Percentiles rank a stretch among this genome's conserved stretches.
Conservation (phyloP, 2,329 filamentous ascomycete genomes). For the Penicillium verrucosum region DNA sequence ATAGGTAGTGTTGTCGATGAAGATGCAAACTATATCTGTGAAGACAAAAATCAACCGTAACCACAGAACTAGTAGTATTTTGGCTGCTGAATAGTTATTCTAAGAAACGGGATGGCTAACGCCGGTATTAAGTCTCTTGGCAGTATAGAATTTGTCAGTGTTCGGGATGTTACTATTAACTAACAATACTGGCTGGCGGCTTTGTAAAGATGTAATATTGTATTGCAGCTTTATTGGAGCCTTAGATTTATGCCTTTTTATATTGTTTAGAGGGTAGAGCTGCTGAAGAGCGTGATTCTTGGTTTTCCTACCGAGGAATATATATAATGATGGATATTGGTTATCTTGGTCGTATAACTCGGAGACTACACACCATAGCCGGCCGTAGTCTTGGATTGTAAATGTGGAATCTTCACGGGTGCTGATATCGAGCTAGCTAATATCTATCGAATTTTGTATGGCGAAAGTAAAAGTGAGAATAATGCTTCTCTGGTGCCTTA, state of each 20-base stretch:
- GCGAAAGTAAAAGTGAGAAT: background rate
- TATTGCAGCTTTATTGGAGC: conserved; percentile 5
- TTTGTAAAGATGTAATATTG: conserved; percentile 3
- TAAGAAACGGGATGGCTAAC: background rate
- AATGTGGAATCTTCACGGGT: background rate
- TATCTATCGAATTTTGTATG: conserved; percentile 13
- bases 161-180: conserved; percentile 1
- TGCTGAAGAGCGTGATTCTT: conserved; percentile 10
- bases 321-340: conserved; percentile 9
- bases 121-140: background rate
- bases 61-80: conserved; percentile 5
- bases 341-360: background rate
- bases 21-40: conserved; percentile 23
- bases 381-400: conserved; percentile 4
- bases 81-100: background rate
- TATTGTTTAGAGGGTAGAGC: conserved; percentile 14
- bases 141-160: background rate
- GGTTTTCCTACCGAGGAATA: conserved; percentile 7
- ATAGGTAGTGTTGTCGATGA: conserved; percentile 11
- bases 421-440: conserved; percentile 12
- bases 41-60: conserved; percentile 23
- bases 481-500: background rate
- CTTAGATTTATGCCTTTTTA: conserved; percentile 7
- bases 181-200: background rate
- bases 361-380: conserved; percentile 1